Percentiles rank a stretch among this genome's conserved stretches.
phyloP scores from a whole-genome alignment of 225 moss, liverwort and hornwort species.

The Rhytidiadelphus loreus region DNA sequence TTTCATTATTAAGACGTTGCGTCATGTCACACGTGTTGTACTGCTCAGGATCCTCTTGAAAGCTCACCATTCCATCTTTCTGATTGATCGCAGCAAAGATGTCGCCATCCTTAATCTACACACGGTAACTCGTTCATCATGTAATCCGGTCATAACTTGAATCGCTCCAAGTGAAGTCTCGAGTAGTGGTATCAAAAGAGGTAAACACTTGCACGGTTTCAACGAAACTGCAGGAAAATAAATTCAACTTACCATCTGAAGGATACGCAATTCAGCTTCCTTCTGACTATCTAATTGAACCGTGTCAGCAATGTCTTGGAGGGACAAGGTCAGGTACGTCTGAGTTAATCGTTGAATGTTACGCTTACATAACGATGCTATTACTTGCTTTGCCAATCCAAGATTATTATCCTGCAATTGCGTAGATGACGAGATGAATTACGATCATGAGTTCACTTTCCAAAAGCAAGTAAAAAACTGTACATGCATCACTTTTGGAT shows the following conservation, averaged over 20 bases:
- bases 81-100: slow-evolving; percentile 98
- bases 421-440: neutral
- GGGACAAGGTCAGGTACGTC: slow-evolving; percentile 94
- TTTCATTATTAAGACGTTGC: slow-evolving; percentile 75
- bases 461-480: neutral
- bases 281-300: slow-evolving; percentile 90
- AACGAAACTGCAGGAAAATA: neutral
- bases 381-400: slow-evolving; percentile 97
- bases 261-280: slow-evolving; percentile 93
- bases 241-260: slow-evolving; percentile 67
- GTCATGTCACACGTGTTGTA: slow-evolving; percentile 97
- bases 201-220: neutral
- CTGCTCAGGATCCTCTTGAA: slow-evolving; percentile 97
- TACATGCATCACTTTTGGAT: neutral
- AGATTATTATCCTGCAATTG: slow-evolving; percentile 85
- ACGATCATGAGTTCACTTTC: neutral
- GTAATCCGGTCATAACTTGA: neutral
- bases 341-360: slow-evolving; percentile 99
- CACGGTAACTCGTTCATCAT: neutral
- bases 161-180: neutral
- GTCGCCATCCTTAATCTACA: slow-evolving; percentile 92
- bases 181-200: neutral
- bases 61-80: slow-evolving; percentile 99
- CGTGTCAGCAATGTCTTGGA: slow-evolving; percentile 95
- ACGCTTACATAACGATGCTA: slow-evolving; percentile 88